Evolutionary conservation across 2,329 filamentous ascomycete genomes (phyloP).

Genomic region (Albifimbria verrucaria): DNA sequence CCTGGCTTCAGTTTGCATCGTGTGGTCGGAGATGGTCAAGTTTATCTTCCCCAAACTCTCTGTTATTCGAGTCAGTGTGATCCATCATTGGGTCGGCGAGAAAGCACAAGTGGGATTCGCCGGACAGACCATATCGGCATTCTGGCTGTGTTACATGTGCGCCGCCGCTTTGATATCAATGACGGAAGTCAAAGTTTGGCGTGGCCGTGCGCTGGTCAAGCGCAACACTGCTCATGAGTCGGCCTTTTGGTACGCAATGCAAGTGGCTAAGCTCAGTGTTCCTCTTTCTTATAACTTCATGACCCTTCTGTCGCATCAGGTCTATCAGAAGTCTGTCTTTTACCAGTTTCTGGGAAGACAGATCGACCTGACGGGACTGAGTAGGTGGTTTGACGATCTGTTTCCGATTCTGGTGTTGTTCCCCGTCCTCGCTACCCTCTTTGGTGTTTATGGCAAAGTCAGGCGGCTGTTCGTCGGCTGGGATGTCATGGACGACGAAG

Average conservation of each 20-base stretch:
- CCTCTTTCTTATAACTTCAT: constrained; percentile 95
- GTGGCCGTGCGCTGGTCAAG: constrained; percentile 83
- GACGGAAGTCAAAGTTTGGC: constrained; percentile 95
- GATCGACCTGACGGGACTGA: constrained; percentile 79
- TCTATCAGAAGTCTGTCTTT: constrained; percentile 78
- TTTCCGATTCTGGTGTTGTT: constrained; percentile 87
- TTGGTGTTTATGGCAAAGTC: constrained; percentile 83
- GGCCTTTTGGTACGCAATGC: constrained; percentile 92
- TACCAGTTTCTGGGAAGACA: constrained; percentile 80
- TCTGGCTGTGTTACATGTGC: constrained; percentile 97
- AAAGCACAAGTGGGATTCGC: constrained; percentile 78
- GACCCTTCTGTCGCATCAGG: constrained; percentile 72
- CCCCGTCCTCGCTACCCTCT: constrained; percentile 80
- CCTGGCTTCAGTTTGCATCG: constrained; percentile 73
- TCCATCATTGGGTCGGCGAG: constrained; percentile 71
- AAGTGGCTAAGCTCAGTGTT: constrained; percentile 88
- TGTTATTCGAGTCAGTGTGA: constrained; percentile 61
- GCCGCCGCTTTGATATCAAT: constrained; percentile 82
- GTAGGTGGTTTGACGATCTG: constrained; percentile 79
- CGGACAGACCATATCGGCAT: constrained; percentile 77
- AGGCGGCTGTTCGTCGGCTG: constrained; percentile 75
- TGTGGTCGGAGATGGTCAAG: constrained; percentile 94
- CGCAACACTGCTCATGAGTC: constrained; percentile 91
- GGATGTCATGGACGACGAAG: constrained; percentile 72
- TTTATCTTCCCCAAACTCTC: constrained; percentile 75